These are phyloP conservation scores for Pseudodiploospora longispora DNA, from an alignment of 2,329 filamentous ascomycete species.

Conservation along the genomic window DNA sequence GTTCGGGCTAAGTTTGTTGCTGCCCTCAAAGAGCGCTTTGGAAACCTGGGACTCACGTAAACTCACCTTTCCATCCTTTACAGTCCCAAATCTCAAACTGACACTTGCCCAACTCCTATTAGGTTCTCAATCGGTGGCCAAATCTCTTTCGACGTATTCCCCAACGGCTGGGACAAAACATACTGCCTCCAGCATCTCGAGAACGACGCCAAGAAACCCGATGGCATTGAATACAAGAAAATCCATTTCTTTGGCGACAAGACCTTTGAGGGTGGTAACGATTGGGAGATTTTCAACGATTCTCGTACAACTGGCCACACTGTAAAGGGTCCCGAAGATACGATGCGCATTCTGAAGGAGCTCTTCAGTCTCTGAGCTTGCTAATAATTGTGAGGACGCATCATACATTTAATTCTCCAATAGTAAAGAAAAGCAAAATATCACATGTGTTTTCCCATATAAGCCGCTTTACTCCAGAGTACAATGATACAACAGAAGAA, in stretches of 20 bases:
- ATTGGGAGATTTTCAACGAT: constrained; percentile 89
- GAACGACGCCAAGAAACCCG: constrained; percentile 61
- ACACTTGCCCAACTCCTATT: not conserved
- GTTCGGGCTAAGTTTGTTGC: constrained; percentile 71
- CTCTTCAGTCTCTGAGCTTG: constrained; percentile 56
- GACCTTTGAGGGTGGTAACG: constrained; percentile 82
- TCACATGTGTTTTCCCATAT: no score
- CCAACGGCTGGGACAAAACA: constrained; percentile 95
- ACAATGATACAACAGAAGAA: no score
- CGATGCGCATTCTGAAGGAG: constrained; percentile 70
- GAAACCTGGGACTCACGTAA: constrained; percentile 75
- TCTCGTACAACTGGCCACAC: constrained; percentile 75
- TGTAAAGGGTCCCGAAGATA: constrained; percentile 76
- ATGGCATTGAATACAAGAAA: constrained; percentile 69
- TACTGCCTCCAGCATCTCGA: constrained; percentile 89
- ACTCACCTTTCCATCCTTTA: constrained; percentile 24
- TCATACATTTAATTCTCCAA: no score
- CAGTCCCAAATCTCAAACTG: constrained; percentile 1
- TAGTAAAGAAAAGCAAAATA: no score
- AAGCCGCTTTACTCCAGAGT: no score
- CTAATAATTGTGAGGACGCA: not conserved
- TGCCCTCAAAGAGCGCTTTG: constrained; percentile 71
- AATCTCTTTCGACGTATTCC: constrained; percentile 98
- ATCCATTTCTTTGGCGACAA: constrained; percentile 99
- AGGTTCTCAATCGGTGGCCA: constrained; percentile 93